Conservation (phyloP, 2,329 filamentous ascomycete species). For the Diaporthe aspalathi region DNA sequence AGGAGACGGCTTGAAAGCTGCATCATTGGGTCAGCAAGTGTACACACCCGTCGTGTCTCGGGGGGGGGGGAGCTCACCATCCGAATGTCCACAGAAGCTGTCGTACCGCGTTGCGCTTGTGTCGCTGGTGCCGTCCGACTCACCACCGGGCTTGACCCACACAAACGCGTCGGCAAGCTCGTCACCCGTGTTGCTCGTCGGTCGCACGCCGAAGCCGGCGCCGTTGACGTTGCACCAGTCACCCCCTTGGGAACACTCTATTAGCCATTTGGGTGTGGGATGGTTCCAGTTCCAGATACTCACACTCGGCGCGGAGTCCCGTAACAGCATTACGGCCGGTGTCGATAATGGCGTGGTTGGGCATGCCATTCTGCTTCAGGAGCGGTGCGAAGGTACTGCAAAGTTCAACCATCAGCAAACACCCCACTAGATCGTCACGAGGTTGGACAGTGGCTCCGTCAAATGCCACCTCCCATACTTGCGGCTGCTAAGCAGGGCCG, state of each 20-base stretch:
- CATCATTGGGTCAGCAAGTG: background rate
- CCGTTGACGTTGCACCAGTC: conserved; percentile 60
- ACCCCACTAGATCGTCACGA: rapidly evolving
- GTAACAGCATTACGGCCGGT: conserved; percentile 55
- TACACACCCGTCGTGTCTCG: rapidly evolving
- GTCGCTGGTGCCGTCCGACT: conserved; percentile 52
- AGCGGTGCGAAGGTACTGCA: conserved; percentile 51
- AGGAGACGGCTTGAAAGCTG: conserved; percentile 71
- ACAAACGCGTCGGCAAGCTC: conserved; percentile 74
- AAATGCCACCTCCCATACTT: no score
- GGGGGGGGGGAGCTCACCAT: conserved; percentile 40
- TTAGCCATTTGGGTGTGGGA: background rate
- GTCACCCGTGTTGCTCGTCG: conserved; percentile 69
- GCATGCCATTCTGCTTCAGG: conserved; percentile 53
- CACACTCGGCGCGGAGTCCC: conserved; percentile 55
- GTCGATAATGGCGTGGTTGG: conserved; percentile 57
- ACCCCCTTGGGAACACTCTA: conserved; percentile 45
- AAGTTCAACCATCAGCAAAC: background rate
- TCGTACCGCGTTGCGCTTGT: conserved; percentile 63
- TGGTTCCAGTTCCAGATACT: background rate
- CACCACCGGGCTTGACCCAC: conserved; percentile 55
- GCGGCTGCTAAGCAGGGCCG: background rate
- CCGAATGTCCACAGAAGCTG: conserved; percentile 61
- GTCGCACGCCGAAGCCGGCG: conserved; percentile 72
- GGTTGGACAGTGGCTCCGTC: background rate